Evolutionary conservation across 164 flowering plant species (phyloP).

Genomic region (Magnolia officinalis): DNA sequence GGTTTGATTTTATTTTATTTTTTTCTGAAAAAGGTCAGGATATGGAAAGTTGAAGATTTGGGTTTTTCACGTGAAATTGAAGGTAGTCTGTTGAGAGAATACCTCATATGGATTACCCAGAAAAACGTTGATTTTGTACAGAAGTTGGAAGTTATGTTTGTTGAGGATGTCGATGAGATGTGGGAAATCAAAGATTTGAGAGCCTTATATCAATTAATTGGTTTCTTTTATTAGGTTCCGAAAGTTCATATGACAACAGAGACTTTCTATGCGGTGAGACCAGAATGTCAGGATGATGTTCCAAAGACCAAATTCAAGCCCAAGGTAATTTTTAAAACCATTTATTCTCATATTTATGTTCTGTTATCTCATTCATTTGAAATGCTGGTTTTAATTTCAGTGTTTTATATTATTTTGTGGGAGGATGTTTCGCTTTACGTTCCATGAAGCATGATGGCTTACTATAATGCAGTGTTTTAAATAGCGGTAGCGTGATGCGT

Average conservation of each 20-base stretch:
- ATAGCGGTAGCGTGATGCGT: too few relatives aligned
- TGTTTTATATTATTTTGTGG: too few relatives aligned
- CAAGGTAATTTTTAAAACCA: slow-evolving; percentile 32
- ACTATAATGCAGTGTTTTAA: too few relatives aligned
- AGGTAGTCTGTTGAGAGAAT: not conserved
- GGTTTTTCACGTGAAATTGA: not conserved
- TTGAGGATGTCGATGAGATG: not conserved
- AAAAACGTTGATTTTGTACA: not conserved
- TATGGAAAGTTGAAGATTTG: slow-evolving; percentile 1
- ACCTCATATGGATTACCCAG: not conserved
- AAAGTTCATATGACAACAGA: slow-evolving; percentile 30
- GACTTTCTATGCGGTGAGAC: slow-evolving; percentile 42
- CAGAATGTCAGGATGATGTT: slow-evolving; percentile 57
- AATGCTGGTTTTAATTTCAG: not conserved
- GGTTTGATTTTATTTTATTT: not conserved
- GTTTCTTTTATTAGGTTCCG: not conserved
- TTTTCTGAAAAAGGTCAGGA: not conserved
- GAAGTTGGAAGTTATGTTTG: not conserved
- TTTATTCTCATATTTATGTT: slow-evolving; percentile 1
- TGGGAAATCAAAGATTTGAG: not conserved
- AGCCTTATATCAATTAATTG: not conserved
- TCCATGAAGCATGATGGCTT: too few relatives aligned
- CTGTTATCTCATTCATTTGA: not conserved
- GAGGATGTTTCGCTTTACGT: too few relatives aligned
- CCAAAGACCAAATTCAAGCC: slow-evolving; percentile 65